Base-by-base conservation (phyloP, 192 early-diverging fungal species). In the Entophlyctis luteolus region DNA sequence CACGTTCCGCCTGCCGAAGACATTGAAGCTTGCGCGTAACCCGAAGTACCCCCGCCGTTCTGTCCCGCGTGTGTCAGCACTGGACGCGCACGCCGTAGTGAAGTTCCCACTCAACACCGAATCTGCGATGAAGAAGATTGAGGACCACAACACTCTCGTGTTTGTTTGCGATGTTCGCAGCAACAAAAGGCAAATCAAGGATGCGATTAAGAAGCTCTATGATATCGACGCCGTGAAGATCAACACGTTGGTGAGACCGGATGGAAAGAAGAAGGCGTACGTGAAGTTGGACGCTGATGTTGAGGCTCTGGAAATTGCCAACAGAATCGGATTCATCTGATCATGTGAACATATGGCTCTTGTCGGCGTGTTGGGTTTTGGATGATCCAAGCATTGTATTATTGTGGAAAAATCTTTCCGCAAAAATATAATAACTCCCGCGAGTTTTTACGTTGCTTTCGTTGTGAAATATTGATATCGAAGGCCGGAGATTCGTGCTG, bases 81-180 rank as follows among this genome's bases (percentile, higher is more conserved):
- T 97, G 69, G 95, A 97, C 79, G 86, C 93, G 76, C 94, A 91
- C 89, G 88, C 81, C 74, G 79, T 96, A 73, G 79, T 99, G 60
- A 85, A 84, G 75, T 87, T 89, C 79, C 97, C 97, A 42, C 81
- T 99, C 56, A 95, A 91, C 87, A 96, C 94, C 65, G 97, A 99
- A 85, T 88, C 90, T 42, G 94, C 97, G 81, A 98, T 98, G 93
- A 99, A 99, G 90, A 95, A 94, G 89, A 96, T 99, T 71, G 97
- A 99, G 88, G 93, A 96, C 71, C 82, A 94, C 86, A 99, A 99
- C 91, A 99, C 97, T 63, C 83, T 99, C 34, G 94, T 96, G 68
- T 99, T 99, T 86, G 81, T 99, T 69, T 89, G 91, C 72, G 93
- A 99, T 74, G 90, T 96, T 70, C 89, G 89, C 67, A 81, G 93